Conservation (phyloP, 2,329 filamentous ascomycete species). For the Apiospora hydei region DNA sequence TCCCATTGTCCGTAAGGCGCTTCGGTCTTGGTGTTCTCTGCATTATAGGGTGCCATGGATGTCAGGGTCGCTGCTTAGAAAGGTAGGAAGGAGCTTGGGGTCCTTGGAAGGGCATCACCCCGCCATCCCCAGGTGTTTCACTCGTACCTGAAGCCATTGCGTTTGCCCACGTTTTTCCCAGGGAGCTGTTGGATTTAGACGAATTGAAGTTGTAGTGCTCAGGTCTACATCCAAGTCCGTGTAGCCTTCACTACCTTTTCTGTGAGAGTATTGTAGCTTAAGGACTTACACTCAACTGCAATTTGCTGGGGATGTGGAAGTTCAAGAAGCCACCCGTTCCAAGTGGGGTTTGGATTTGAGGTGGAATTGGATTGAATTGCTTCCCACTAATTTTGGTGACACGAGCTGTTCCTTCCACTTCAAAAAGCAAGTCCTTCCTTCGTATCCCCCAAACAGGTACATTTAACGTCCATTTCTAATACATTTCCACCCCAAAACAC, state of each 20-base stretch:
- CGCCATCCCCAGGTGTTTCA: neutral
- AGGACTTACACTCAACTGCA: neutral
- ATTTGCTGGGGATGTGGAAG: neutral
- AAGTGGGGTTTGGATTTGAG: neutral
- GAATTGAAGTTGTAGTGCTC: neutral
- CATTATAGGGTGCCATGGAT: neutral
- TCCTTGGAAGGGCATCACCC: neutral
- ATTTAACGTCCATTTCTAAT: too few relatives aligned
- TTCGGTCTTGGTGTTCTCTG: neutral
- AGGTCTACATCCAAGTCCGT: neutral
- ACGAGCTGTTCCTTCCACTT: neutral
- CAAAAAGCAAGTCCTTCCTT: neutral
- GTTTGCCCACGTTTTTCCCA: too few relatives aligned
- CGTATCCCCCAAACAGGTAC: neutral
- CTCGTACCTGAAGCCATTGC: neutral
- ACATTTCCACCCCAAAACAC: too few relatives aligned
- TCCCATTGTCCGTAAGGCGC: slow-evolving; percentile 18
- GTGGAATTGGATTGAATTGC: neutral
- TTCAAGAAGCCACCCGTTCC: neutral
- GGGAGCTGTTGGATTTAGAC: too few relatives aligned
- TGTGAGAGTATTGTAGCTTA: neutral
- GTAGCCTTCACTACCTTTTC: neutral
- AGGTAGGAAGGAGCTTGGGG: too few relatives aligned
- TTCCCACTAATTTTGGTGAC: neutral
- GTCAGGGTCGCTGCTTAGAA: too few relatives aligned